Evolutionary conservation across 2,329 filamentous ascomycete species (phyloP), one percentile per base, ranked within the genome.

Genomic region (Lachnellula suecica): DNA sequence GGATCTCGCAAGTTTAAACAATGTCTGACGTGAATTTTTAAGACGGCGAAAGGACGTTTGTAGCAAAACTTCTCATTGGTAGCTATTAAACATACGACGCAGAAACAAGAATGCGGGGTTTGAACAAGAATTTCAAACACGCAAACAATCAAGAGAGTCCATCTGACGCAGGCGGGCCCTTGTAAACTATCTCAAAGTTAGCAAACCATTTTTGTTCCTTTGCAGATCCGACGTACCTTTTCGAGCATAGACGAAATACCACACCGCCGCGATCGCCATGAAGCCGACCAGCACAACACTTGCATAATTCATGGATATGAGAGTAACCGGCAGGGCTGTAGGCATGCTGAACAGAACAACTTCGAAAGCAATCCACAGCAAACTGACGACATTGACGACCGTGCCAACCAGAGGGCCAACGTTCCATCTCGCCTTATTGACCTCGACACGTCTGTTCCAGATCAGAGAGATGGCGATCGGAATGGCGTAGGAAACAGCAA

Each of bases 401-500:
- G 57, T 48, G 13, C 50, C 50, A 3, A 52, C n/a, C 10, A 46
- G 11, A 6, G 83, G 85, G n/a, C 79, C 85, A 41, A 85, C 71
- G 43, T 79, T 75, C 0, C 87, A 87, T 6, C 90, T 71, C 73
- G 83, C 64, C 44, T 78, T 71, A 4, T 76, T 68, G 1, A 75
- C 56, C 68, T 71, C 45, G 69, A 67, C 83, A 45, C 75, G 81
- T 7, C 87, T 79, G 7, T 87, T 84, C 4, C 84, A 81, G 2
- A 88, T 65, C 38, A 88, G 68, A 34, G 91, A 89, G 59, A 91
- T 83, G 0, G 79, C 75, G 43, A 89, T 81, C 0, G 88, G 89
- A 35, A 92, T 88, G 5, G 81, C 88, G 60, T 92, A 92, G 2
- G 85, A 86, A 4, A 91, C 71, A 6, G 85, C 83, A 0, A 92